Evolutionary conservation across 2,329 filamentous ascomycete genomes (phyloP).

Genomic region (Arthroderma sp.): DNA sequence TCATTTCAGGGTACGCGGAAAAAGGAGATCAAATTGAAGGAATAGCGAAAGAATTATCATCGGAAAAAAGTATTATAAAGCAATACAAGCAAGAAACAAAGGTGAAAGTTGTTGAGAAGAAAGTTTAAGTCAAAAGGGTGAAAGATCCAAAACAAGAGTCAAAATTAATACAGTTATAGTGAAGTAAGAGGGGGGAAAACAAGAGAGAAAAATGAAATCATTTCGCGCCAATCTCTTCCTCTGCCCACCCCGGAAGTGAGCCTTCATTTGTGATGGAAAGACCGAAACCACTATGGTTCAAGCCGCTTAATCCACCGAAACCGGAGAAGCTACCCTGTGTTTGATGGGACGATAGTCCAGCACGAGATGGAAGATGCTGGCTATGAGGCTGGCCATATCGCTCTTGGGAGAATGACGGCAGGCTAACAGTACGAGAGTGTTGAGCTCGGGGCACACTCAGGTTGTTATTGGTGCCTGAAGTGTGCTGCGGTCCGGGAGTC

Average conservation of each 20-base stretch:
- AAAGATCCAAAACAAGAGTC: conserved; percentile 6
- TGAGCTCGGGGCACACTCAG: conserved; percentile 42
- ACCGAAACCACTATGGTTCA: conserved; percentile 45
- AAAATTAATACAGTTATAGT: conserved; percentile 6
- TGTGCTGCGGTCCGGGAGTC: conserved; percentile 37
- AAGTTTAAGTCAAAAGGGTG: background rate
- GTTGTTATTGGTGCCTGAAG: conserved; percentile 50
- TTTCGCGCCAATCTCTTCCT: conserved; percentile 49
- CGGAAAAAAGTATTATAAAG: conserved; percentile 1
- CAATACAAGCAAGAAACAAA: conserved; percentile 12
- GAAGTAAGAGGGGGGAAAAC: conserved; percentile 7
- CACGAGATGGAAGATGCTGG: conserved; percentile 23
- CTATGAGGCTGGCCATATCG: conserved; percentile 35
- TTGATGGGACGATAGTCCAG: conserved; percentile 26
- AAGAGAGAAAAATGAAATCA: conserved; percentile 17
- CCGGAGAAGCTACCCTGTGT: conserved; percentile 43
- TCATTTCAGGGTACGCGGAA: background rate
- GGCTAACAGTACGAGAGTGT: conserved; percentile 72
- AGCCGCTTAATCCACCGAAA: conserved; percentile 45
- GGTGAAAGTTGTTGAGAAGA: background rate
- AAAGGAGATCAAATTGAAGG: conserved; percentile 2
- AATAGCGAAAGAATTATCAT: conserved; percentile 1
- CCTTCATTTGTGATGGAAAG: conserved; percentile 47
- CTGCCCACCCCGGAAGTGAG: conserved; percentile 48
- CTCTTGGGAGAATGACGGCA: conserved; percentile 59